phyloP scores from a whole-genome alignment of 352 stramenopile species.

The Phytophthora aleatoria region DNA sequence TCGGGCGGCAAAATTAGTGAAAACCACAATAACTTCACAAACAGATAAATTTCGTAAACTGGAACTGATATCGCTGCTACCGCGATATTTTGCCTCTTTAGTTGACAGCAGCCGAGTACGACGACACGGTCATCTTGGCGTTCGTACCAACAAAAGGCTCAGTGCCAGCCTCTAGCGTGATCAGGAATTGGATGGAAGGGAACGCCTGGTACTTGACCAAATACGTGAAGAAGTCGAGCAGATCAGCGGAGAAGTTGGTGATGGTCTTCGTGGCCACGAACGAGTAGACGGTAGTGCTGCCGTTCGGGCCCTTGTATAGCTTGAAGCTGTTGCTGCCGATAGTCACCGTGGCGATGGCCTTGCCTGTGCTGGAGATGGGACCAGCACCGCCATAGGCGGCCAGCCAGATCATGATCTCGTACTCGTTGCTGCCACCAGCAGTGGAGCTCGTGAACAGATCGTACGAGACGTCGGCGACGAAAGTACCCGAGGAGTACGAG shows the following conservation, averaged over 20 bases:
- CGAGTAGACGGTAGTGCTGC: constrained; percentile 37
- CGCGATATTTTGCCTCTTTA: constrained; percentile 1
- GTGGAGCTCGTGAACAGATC: constrained; percentile 42
- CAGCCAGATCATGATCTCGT: constrained; percentile 51
- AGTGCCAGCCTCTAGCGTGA: constrained; percentile 34
- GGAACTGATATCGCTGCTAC: no score
- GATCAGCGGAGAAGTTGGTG: no score
- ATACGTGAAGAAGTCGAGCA: no score
- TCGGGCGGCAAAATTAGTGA: no score
- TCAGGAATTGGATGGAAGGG: constrained; percentile 37
- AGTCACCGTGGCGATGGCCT: constrained; percentile 25
- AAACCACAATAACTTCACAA: no score
- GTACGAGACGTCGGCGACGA: constrained; percentile 40
- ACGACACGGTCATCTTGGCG: constrained; percentile 35
- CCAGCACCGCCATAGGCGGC: constrained; percentile 33
- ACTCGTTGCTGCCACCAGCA: constrained; percentile 31
- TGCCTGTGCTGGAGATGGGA: constrained; percentile 38
- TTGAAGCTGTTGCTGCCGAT: constrained; percentile 31
- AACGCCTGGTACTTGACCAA: no score
- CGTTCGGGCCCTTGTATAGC: constrained; percentile 38
- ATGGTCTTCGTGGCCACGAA: constrained; percentile 37
- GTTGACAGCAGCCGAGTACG: constrained; percentile 33
- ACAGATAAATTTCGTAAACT: no score
- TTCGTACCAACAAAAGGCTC: constrained; percentile 37
- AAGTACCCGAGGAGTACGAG: constrained; percentile 24